Base-by-base conservation (phyloP, 1,284 basidiomycete species). In the Phylloporus sp. region DNA sequence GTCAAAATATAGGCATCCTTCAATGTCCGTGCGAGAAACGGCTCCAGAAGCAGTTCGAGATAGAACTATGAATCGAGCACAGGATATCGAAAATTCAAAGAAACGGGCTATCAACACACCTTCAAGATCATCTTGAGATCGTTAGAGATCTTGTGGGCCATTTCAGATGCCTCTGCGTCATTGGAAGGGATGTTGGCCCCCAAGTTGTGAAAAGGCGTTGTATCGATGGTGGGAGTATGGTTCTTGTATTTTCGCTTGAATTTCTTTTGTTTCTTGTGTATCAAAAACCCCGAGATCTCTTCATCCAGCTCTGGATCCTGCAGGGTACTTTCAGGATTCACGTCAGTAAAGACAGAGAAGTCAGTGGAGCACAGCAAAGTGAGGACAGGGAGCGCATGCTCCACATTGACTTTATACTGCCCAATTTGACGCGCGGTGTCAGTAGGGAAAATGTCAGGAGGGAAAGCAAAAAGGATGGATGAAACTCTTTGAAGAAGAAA, bases 121-220 rank as follows among this genome's bases (percentile, higher is more conserved):
- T 76, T 58, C 10, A 85, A 60, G 53, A 75, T 72, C 5, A 20
- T 25, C 65, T 74, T 77, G 60, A 81, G 77, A 2, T 73, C n/a
- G 1, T n/a, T 19, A 0, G 77, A 62, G 12, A 84, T 71, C 7
- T 68, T 43, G 2, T 11, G n/a, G 0, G 72, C 71, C n/a, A 78
- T 58, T 14, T 67, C 52, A 5, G 60, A 57, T 0, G 75, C 80
- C 41, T 79, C 77, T 4, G 66, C 60, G 23, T 63, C 56, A n/a
- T 73, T 74, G 11, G 39, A 32, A 3, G 84, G 84, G 1, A 79
- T 67, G 2, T 64, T 49, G 1, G 59, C 49, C 3, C 74, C 73
- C 20, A 81, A 66, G 66, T 64, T 74, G 1, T 64, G 58, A 52
- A 85, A 80, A 5, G 69, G 71, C 4, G 74, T 52, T 29, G 35